These are phyloP conservation scores for Hortiboletus campestris DNA, from an alignment of 768 basidiomycete species.

Conservation along the genomic window DNA sequence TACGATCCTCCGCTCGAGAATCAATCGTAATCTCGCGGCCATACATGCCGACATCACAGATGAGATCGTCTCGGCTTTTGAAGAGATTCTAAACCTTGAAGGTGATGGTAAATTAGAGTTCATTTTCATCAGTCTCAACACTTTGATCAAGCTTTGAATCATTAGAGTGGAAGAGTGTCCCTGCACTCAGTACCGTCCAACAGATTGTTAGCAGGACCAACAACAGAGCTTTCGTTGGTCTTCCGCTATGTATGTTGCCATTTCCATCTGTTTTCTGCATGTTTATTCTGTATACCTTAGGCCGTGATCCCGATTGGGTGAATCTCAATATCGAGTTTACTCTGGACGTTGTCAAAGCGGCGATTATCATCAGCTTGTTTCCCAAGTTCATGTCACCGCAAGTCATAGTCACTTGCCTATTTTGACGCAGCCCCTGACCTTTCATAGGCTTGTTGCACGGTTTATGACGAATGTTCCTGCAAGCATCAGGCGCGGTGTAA, in stretches of 20 bases:
- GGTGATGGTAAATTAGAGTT: constrained; percentile 14
- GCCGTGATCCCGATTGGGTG: constrained; percentile 29
- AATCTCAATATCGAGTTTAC: constrained; percentile 31
- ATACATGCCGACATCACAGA: constrained; percentile 42
- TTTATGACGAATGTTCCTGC: constrained; percentile 1
- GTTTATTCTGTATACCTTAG: neutral
- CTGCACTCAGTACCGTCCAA: neutral
- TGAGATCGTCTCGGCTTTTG: constrained; percentile 43
- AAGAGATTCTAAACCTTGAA: constrained; percentile 32
- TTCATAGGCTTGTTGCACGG: neutral
- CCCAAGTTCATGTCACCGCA: constrained; percentile 36
- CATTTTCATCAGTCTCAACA: neutral
- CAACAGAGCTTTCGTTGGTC: constrained; percentile 14
- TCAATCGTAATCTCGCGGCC: constrained; percentile 38
- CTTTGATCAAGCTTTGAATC: neutral
- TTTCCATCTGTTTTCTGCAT: neutral
- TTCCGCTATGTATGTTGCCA: constrained; percentile 13
- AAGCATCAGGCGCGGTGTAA: constrained; percentile 6
- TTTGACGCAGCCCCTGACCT: neutral
- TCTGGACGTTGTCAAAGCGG: constrained; percentile 1
- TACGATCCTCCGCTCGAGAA: constrained; percentile 26
- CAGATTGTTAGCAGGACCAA: constrained; percentile 5
- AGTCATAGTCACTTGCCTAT: neutral
- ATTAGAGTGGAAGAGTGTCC: constrained; percentile 15
- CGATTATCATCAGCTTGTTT: constrained; percentile 24